phyloP scores from a whole-genome alignment of 2,329 filamentous ascomycete species.

The Colletotrichum godetiae region DNA sequence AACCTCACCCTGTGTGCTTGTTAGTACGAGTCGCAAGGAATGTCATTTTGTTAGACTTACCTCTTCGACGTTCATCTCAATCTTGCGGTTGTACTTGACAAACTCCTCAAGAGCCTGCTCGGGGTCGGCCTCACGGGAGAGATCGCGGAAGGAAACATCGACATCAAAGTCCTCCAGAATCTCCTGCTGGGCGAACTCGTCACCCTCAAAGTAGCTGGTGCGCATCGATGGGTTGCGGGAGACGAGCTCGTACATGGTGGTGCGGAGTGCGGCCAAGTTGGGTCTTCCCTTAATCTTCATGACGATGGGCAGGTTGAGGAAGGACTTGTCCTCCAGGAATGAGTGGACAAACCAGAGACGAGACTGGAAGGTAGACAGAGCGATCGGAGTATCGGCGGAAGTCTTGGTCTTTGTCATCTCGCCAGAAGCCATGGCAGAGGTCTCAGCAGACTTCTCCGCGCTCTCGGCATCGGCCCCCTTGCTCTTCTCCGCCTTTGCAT shows the following conservation, averaged over 20 bases:
- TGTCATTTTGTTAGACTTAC: not conserved
- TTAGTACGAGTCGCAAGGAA: not conserved
- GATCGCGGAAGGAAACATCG: not conserved
- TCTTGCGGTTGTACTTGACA: not conserved
- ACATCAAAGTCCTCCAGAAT: not conserved
- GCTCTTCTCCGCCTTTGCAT: slow-evolving; percentile 36
- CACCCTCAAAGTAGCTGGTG: not conserved
- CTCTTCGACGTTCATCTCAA: not conserved
- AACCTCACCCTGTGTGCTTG: not conserved
- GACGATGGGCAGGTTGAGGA: slow-evolving; percentile 40
- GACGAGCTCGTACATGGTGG: slow-evolving; percentile 38
- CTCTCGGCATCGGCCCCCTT: slow-evolving; percentile 17
- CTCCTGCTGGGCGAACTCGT: not conserved
- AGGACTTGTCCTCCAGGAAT: slow-evolving; percentile 40
- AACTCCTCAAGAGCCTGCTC: not conserved
- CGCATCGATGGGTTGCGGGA: slow-evolving; percentile 37
- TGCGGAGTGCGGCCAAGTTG: slow-evolving; percentile 34
- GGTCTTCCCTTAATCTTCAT: slow-evolving; percentile 40
- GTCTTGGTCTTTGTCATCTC: slow-evolving; percentile 36
- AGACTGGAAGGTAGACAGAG: slow-evolving; percentile 41
- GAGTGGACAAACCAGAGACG: slow-evolving; percentile 42
- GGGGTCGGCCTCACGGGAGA: not conserved
- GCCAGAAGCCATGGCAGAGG: slow-evolving; percentile 39
- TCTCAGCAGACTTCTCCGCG: slow-evolving; percentile 23
- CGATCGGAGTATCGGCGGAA: slow-evolving; percentile 26